A percentile compares a stretch with the other conserved stretches of the same genome.
phyloP scores from a whole-genome alignment of 2,329 filamentous ascomycete species.

The Aureobasidium sp. region DNA sequence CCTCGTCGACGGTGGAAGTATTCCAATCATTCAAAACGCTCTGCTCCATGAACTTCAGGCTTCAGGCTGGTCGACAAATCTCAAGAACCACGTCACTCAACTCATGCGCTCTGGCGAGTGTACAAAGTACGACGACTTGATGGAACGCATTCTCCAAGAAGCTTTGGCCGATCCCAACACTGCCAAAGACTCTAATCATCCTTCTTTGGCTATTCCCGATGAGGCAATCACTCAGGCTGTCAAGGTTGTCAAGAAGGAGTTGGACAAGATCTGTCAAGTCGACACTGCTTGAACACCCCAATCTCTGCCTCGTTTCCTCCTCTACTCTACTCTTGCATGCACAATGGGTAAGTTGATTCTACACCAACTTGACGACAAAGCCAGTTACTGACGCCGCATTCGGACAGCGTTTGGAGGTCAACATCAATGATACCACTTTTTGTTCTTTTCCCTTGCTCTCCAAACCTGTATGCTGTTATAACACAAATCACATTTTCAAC shows the following conservation, averaged over 20 bases:
- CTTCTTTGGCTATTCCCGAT: constrained; percentile 21
- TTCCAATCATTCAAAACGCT: constrained; percentile 47
- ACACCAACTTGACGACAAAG: background rate
- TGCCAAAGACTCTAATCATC: background rate
- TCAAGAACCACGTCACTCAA: constrained; percentile 46
- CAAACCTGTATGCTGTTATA: too few relatives aligned
- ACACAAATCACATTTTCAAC: background rate
- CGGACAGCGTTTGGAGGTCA: background rate
- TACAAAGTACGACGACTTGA: constrained; percentile 48
- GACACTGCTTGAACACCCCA: background rate
- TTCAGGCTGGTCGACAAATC: constrained; percentile 49
- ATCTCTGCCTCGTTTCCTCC: background rate
- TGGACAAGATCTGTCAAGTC: constrained; percentile 15
- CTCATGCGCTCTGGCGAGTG: constrained; percentile 51
- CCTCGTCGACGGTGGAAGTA: constrained; percentile 40
- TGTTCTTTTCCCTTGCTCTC: too few relatives aligned
- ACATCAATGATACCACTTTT: constrained; percentile 4
- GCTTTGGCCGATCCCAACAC: constrained; percentile 20
- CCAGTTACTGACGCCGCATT: background rate
- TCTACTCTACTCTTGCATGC: background rate
- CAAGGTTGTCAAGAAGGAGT: constrained; percentile 42
- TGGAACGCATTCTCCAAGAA: constrained; percentile 43
- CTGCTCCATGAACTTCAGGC: constrained; percentile 48
- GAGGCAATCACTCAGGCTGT: constrained; percentile 44
- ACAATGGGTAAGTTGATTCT: background rate